Base-by-base conservation (phyloP, 179 eudicot species). In the Spergularia azorica region DNA sequence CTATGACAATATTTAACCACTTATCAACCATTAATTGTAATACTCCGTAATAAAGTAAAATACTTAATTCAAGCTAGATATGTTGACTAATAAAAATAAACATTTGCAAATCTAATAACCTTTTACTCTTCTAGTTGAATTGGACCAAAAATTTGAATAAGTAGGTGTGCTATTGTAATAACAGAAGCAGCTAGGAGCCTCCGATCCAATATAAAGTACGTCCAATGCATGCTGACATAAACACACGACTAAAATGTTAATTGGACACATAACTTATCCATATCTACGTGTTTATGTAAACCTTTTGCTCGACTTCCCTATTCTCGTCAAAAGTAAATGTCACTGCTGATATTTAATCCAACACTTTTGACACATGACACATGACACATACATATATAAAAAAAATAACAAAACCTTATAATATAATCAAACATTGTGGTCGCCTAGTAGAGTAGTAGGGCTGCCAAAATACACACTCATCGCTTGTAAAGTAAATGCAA, bases 331-430 rank as follows among this genome's bases (percentile, higher is more conserved):
- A 71, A 36, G 26, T 10, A 8, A 55, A 0, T 26, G 74, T 71
- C 74, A 71, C 56, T 71, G 74, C 74, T 71, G 74, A 71, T 62
- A 55, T 32, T 55, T 71, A 55, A 71, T 55, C 74, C 0, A 71
- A 16, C 63, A 71, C 74, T 71, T 71, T 71, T 71, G 74, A 71
- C 74, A 71, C 74, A 71, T 16, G 6, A 63, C 67, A 7, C 21
- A 5, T 15, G 16, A 66, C 18, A 66, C 17, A 41, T 21, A 69
- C 59, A 51, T 52, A 12, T 21, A 2, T 52, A 56, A 57, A 55
- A 14, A 38, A 36, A 36, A 3, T 2, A 3, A 36, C 39, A 36
- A 36, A 8, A 55, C 58, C 58, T 3, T 11, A 55, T 15, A 9
- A 9, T 55, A 15, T 55, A 55, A 55, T 12, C n/a, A 55, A 11